A percentile compares a stretch with the other conserved stretches of the same genome.
Conservation (phyloP, 2,329 filamentous ascomycete species). For the Microdochium trichocladiopsis region DNA sequence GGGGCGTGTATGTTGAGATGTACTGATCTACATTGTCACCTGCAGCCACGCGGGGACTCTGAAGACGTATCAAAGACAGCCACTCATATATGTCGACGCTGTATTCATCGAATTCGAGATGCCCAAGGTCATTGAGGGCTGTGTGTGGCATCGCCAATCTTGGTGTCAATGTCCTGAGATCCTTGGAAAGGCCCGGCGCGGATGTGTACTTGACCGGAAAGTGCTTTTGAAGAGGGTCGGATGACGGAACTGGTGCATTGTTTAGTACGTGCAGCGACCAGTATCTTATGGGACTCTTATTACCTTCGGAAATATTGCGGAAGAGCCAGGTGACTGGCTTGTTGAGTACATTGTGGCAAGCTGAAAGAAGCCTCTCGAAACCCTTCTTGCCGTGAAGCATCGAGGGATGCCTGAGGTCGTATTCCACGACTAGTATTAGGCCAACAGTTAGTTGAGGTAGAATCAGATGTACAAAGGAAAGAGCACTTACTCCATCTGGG, state of each 20-base stretch:
- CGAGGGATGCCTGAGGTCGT: constrained; percentile 64
- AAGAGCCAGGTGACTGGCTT: constrained; percentile 71
- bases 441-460: constrained; percentile 15
- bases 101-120: constrained; percentile 52
- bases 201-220: constrained; percentile 35
- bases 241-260: constrained; percentile 31
- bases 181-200: constrained; percentile 19
- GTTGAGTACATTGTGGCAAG: constrained; percentile 70
- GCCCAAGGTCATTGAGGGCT: constrained; percentile 25
- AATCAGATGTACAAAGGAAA: not conserved
- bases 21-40: constrained; percentile 59
- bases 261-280: constrained; percentile 12
- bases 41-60: constrained; percentile 53
- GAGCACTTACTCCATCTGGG: constrained; percentile 61
- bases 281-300: constrained; percentile 5
- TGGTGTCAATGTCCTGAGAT: constrained; percentile 21
- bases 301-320: constrained; percentile 52
- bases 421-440: constrained; percentile 59
- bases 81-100: constrained; percentile 65
- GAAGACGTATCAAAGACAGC: constrained; percentile 59
- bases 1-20: constrained; percentile 59
- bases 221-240: constrained; percentile 40
- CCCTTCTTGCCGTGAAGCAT: constrained; percentile 82
- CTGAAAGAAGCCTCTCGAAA: constrained; percentile 72
- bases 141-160: constrained; percentile 20